A percentile compares a stretch with the other conserved stretches of the same genome.
Evolutionary conservation across 2,329 filamentous ascomycete genomes (phyloP).

Genomic region (Rhynchosporium graminicola): DNA sequence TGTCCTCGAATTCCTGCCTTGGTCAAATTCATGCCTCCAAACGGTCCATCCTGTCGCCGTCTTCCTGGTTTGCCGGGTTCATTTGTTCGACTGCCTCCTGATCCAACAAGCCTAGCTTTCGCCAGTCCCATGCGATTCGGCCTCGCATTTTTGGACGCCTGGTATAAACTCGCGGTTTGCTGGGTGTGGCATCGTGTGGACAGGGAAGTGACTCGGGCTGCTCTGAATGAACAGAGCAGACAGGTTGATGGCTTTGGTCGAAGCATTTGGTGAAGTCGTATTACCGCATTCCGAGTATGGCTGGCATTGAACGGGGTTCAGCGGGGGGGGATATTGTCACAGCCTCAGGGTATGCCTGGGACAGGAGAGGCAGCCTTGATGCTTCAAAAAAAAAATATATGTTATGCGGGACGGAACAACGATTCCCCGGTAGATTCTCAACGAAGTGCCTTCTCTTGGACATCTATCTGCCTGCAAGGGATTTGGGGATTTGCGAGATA

Average conservation of each 20-base stretch:
- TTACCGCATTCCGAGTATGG: conserved; percentile 21
- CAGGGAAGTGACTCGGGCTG: conserved; percentile 20
- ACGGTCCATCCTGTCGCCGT: conserved; percentile 53
- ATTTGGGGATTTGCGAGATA: too few relatives aligned
- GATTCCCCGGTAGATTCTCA: too few relatives aligned
- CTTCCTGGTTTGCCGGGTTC: conserved; percentile 37
- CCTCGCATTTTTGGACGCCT: conserved; percentile 28
- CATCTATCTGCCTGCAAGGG: too few relatives aligned
- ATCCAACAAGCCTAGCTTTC: conserved; percentile 30
- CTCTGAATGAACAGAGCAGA: conserved; percentile 36
- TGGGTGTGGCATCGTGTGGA: conserved; percentile 25
- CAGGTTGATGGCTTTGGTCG: conserved; percentile 34
- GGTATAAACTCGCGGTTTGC: conserved; percentile 34
- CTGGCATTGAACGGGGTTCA: not conserved
- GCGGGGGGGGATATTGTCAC: too few relatives aligned
- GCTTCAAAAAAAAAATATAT: not conserved
- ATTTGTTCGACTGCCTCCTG: conserved; percentile 14
- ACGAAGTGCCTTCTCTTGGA: too few relatives aligned
- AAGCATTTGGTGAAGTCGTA: conserved; percentile 30
- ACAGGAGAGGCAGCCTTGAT: not conserved
- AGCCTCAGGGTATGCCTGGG: too few relatives aligned
- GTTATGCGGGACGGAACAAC: conserved; percentile 7
- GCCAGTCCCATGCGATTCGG: conserved; percentile 37
- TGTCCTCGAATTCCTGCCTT: conserved; percentile 47
- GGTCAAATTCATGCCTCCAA: conserved; percentile 60